A percentile compares a stretch with the other conserved stretches of the same genome.
These are phyloP conservation scores for Pseudogymnoascus sp. DNA, from an alignment of 2,329 filamentous ascomycete species.

Conservation along the genomic window DNA sequence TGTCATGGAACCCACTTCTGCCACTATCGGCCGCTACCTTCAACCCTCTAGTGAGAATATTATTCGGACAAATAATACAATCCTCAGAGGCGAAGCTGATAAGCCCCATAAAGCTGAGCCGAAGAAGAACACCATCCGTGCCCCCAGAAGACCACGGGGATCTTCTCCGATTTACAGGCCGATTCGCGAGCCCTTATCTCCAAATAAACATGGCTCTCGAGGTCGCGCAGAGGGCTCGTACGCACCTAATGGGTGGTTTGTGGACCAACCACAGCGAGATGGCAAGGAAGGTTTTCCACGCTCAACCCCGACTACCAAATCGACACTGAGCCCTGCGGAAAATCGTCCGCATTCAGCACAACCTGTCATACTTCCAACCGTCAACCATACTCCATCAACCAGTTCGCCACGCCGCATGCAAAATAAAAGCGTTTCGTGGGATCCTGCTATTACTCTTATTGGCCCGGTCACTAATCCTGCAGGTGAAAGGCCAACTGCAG, in stretches of 20 bases:
- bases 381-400: neutral
- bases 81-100: too few relatives aligned
- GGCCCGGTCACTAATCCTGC: neutral
- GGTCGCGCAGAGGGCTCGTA: neutral
- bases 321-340: neutral
- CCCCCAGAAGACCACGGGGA: neutral
- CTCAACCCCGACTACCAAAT: neutral
- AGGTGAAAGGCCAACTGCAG: neutral
- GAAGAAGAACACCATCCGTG: neutral
- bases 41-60: neutral
- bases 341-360: neutral
- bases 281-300: neutral
- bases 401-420: neutral
- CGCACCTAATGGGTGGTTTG: neutral
- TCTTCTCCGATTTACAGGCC: neutral
- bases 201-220: neutral
- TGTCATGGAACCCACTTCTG: neutral
- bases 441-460: neutral
- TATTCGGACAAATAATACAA: neutral
- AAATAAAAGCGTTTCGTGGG: constrained; percentile 5
- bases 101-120: neutral
- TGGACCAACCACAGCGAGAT: neutral
- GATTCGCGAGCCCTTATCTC: neutral
- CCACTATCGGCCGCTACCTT: neutral
- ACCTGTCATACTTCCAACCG: neutral